Percentiles rank a stretch among this genome's conserved stretches.
Conservation (phyloP, 2,329 filamentous ascomycete genomes). For the Cladosporium halotolerans region DNA sequence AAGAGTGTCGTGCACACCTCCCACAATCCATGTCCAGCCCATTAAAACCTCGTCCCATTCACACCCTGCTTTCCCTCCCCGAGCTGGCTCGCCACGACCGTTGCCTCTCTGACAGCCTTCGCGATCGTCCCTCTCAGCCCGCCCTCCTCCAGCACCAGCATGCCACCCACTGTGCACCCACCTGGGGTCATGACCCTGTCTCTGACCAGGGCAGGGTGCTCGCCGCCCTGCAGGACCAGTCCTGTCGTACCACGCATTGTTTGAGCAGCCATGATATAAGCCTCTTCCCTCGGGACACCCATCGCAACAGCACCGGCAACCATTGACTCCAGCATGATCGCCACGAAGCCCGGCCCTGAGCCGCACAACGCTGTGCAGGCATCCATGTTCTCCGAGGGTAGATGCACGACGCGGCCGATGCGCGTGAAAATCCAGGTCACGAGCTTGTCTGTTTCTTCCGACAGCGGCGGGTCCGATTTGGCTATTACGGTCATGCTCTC, state of each 20-base stretch:
- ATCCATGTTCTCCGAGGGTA: constrained; percentile 65
- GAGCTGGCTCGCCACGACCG: constrained; percentile 61
- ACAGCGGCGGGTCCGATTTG: constrained; percentile 53
- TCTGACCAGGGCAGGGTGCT: constrained; percentile 67
- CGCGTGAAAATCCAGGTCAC: constrained; percentile 71
- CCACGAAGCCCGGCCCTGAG: constrained; percentile 69
- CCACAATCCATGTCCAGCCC: background rate
- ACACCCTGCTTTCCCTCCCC: constrained; percentile 49
- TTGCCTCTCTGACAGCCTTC: constrained; percentile 64
- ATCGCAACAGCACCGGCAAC: constrained; percentile 74
- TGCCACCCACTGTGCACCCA: constrained; percentile 69
- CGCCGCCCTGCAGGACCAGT: constrained; percentile 57
- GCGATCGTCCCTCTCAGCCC: constrained; percentile 60
- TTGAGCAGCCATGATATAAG: constrained; percentile 71
- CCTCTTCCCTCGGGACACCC: constrained; percentile 67
- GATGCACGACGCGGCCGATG: constrained; percentile 63
- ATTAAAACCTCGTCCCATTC: constrained; percentile 29
- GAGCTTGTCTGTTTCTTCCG: constrained; percentile 47
- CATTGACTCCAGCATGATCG: constrained; percentile 67
- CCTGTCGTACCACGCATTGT: constrained; percentile 68
- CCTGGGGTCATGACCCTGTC: constrained; percentile 74
- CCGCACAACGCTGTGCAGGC: constrained; percentile 68
- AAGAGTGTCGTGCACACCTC: background rate
- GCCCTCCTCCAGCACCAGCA: constrained; percentile 69
- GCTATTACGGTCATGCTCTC: constrained; percentile 77